A percentile compares a stretch with the other conserved stretches of the same genome.
phyloP scores from a whole-genome alignment of 2,329 filamentous ascomycete species.

The Pleurostoma richardsiae region DNA sequence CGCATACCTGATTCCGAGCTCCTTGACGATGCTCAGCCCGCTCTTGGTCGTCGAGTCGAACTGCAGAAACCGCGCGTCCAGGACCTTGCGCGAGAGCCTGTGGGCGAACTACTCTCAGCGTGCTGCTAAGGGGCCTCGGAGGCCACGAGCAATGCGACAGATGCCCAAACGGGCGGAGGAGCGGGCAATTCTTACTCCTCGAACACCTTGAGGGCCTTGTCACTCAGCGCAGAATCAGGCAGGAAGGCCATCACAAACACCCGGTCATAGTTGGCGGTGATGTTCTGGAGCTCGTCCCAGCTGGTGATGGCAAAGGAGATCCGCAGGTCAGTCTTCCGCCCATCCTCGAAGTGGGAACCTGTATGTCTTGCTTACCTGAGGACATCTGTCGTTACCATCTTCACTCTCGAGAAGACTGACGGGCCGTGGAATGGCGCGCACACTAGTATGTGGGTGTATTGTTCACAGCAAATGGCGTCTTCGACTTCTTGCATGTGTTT shows the following conservation, averaged over 20 bases:
- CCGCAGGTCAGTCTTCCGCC: background rate
- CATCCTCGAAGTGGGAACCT: too few relatives aligned
- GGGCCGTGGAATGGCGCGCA: background rate
- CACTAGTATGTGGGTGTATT: too few relatives aligned
- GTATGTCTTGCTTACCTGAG: background rate
- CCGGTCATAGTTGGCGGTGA: background rate
- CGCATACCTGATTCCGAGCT: background rate
- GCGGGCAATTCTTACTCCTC: background rate
- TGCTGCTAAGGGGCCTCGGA: too few relatives aligned
- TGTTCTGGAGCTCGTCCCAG: background rate
- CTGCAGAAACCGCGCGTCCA: background rate
- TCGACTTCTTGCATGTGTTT: too few relatives aligned
- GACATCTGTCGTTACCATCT: background rate
- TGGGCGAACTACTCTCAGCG: background rate
- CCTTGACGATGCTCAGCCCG: background rate
- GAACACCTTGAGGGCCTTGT: background rate
- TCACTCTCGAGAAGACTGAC: background rate
- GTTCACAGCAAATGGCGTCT: too few relatives aligned
- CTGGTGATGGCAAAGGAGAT: background rate
- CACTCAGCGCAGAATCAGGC: background rate
- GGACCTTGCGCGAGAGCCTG: background rate
- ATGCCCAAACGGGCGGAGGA: too few relatives aligned
- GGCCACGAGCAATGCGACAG: too few relatives aligned
- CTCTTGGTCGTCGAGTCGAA: background rate
- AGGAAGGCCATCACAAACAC: background rate